These are phyloP conservation scores for Tranzscheliella williamsii DNA, from an alignment of 1,284 basidiomycete genomes.

Conservation along the genomic window DNA sequence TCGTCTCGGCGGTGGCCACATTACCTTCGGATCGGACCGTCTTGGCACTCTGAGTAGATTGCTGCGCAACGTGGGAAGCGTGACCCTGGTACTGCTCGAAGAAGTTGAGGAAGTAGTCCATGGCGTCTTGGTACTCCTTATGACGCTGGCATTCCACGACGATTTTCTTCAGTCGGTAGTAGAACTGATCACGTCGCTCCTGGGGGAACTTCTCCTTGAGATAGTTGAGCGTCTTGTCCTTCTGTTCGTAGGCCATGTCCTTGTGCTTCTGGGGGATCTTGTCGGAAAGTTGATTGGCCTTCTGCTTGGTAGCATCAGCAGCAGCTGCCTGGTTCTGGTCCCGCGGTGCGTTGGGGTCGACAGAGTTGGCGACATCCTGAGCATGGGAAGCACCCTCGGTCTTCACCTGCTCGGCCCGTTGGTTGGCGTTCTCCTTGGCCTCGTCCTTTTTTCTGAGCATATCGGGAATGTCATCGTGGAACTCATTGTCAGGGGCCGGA, in stretches of 20 bases:
- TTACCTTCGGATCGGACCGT: constrained; percentile 67
- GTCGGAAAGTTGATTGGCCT: constrained; percentile 53
- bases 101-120: constrained; percentile 62
- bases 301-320: constrained; percentile 65
- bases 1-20: constrained; percentile 56
- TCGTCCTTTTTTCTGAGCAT: constrained; percentile 60
- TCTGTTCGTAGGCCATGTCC: constrained; percentile 49
- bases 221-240: constrained; percentile 65
- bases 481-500: constrained; percentile 63
- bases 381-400: constrained; percentile 31
- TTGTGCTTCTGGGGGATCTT: constrained; percentile 58
- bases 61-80: constrained; percentile 65
- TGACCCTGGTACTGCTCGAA: constrained; percentile 72
- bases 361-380: constrained; percentile 42
- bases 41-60: constrained; percentile 64
- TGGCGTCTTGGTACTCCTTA: constrained; percentile 76
- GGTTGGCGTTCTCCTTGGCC: constrained; percentile 34
- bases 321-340: constrained; percentile 60
- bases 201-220: constrained; percentile 80
- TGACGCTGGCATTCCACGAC: constrained; percentile 91
- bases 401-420: constrained; percentile 45
- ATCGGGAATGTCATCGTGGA: constrained; percentile 64
- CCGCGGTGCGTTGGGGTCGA: constrained; percentile 51
- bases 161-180: constrained; percentile 81
- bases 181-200: constrained; percentile 80